Conservation (phyloP, 2,329 filamentous ascomycete genomes). For the Tolypocladium cylindrosporum region DNA sequence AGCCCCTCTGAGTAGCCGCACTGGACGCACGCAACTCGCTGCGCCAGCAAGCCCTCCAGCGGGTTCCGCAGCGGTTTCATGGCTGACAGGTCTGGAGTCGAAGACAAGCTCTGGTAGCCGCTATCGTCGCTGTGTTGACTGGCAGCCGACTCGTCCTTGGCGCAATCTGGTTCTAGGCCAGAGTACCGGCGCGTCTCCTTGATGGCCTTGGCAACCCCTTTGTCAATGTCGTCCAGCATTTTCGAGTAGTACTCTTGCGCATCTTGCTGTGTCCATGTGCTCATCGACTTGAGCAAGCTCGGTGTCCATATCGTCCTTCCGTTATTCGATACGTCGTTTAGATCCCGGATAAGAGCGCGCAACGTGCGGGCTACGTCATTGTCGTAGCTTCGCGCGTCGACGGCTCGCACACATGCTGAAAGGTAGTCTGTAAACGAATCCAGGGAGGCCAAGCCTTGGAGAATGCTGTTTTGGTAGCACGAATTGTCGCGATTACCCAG, state of each 20-base stretch:
- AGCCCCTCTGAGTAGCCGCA: conserved; percentile 85
- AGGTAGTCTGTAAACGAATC: conserved; percentile 60
- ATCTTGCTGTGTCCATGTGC: conserved; percentile 92
- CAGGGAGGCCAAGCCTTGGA: conserved; percentile 75
- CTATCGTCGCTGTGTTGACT: conserved; percentile 48
- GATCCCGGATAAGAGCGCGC: conserved; percentile 54
- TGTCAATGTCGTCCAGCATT: conserved; percentile 74
- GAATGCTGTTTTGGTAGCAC: conserved; percentile 94
- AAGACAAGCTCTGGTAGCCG: conserved; percentile 40
- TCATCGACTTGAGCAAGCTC: conserved; percentile 76
- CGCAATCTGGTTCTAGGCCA: conserved; percentile 28
- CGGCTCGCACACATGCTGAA: conserved; percentile 26
- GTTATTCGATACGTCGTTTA: conserved; percentile 62
- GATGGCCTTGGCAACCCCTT: conserved; percentile 51
- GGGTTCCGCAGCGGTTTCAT: conserved; percentile 53
- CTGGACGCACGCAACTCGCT: conserved; percentile 75
- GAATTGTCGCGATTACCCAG: conserved; percentile 91
- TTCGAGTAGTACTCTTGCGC: conserved; percentile 96
- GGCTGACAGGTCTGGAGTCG: conserved; percentile 26
- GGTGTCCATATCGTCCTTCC: conserved; percentile 77
- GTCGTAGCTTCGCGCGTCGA: conserved; percentile 15
- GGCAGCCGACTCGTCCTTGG: conserved; percentile 29
- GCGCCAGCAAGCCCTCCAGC: conserved; percentile 76
- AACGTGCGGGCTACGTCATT: conserved; percentile 39
- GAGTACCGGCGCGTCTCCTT: conserved; percentile 15